Conservation (phyloP, 805 yeast species). For the Hanseniaspora vineae region DNA sequence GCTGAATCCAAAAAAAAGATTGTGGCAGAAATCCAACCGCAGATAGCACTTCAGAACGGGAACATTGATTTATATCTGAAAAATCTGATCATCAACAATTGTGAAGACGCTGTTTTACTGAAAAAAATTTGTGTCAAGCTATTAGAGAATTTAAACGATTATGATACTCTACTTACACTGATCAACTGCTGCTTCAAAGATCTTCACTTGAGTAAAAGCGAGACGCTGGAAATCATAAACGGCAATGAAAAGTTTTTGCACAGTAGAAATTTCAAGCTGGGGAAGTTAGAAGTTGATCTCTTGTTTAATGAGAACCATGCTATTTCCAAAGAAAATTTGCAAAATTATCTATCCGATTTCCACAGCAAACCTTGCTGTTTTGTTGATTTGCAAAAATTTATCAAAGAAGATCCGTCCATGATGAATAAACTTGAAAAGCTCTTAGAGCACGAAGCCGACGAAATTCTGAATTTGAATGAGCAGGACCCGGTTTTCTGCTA, state of each 20-base stretch:
- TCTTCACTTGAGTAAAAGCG: neutral
- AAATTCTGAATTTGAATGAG: neutral
- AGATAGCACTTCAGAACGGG: slow-evolving; percentile 2
- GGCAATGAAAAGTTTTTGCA: slow-evolving; percentile 1
- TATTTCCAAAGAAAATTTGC: neutral
- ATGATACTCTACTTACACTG: slow-evolving; percentile 1
- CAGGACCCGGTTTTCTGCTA: neutral
- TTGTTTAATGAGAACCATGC: neutral
- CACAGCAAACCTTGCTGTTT: slow-evolving; percentile 1
- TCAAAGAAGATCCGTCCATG: slow-evolving; percentile 1
- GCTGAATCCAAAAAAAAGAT: neutral
- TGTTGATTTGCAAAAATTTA: slow-evolving; percentile 2
- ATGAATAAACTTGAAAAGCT: neutral
- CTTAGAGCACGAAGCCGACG: neutral
- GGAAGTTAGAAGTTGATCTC: neutral
- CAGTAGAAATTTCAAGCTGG: slow-evolving; percentile 3
- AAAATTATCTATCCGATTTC: neutral
- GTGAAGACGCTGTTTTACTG: neutral
- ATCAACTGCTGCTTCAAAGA: neutral
- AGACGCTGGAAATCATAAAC: neutral
- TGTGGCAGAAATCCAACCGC: slow-evolving; percentile 1
- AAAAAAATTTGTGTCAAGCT: neutral
- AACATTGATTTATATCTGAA: slow-evolving; percentile 4
- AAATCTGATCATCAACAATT: slow-evolving; percentile 3
- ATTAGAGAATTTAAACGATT: slow-evolving; percentile 4